Evolutionary conservation across 805 yeast species (phyloP), one percentile per base, ranked within the genome.

Genomic region (Wickerhamomyces bisporus): DNA sequence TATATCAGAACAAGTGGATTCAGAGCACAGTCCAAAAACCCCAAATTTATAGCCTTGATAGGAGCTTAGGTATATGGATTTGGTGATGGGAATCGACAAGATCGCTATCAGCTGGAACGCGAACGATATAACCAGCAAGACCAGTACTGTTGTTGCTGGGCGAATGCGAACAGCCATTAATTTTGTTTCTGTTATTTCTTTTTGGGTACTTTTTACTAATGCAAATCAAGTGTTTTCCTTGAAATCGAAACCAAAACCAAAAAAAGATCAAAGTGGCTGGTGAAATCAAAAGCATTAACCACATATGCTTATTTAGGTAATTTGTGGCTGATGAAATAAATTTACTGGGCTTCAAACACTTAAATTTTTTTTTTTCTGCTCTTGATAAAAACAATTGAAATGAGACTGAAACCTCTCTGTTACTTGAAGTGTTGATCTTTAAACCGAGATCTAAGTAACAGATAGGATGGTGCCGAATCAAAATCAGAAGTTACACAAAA

Each of bases 21-120:
- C 42, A 3, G 50, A 42, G 55, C 91, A 83, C 47, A 75, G 69
- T 2, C 91, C 91, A 59, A 80, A 80, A 1, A 82, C 85, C 3
- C 91, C 91, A 51, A 78, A 83, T 44, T 62, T 56, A 52, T 67
- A 67, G 15, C 69, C 74, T 16, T 64, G 61, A 51, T 65, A 75
- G 2, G 67, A 56, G 34, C 83, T 73, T 3, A 83, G 65, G 3
- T 73, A 50, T 19, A 81, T 64, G 16, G 45, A 42, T 10, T 55
- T 50, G 0, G 83, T 70, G 13, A 81, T 58, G 0, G 91, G 91
- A 3, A 71, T 79, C 0, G 87, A 66, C 8, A 81, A 47, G 5
- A 79, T 70, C 1, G 87, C 73, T 2, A 81, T 52, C 14, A 81
- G 55, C 47, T 81, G 83, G 38, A 81, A 68, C 2, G 71, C 71